Conservation (phyloP, 352 stramenopile genomes). For the Phytophthora colocasiae region DNA sequence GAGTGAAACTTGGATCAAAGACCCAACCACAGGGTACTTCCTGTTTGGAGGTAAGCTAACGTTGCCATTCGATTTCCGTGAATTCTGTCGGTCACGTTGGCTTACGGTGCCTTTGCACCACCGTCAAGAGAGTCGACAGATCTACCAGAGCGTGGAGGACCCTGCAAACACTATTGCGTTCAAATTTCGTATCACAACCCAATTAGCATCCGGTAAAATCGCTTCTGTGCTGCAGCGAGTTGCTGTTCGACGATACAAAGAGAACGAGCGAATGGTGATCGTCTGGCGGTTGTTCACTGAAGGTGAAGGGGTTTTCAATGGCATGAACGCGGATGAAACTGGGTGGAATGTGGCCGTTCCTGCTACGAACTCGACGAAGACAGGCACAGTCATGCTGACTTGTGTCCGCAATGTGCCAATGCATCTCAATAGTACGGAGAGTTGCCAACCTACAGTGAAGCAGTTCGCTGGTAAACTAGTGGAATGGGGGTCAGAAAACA, state of each 20-base stretch:
- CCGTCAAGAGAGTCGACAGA: slow-evolving; percentile 17
- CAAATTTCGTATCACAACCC: slow-evolving; percentile 25
- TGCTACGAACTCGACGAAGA: neutral
- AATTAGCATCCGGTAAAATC: slow-evolving; percentile 3
- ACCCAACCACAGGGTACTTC: slow-evolving; percentile 19
- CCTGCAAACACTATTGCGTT: slow-evolving; percentile 20
- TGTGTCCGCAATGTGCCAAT: slow-evolving; percentile 23
- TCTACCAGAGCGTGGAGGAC: slow-evolving; percentile 12
- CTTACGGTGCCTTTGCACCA: slow-evolving; percentile 10
- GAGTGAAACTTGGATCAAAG: slow-evolving; percentile 11
- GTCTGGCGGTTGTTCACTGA: slow-evolving; percentile 31
- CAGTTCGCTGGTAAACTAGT: slow-evolving; percentile 16
- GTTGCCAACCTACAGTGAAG: slow-evolving; percentile 1
- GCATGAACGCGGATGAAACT: slow-evolving; percentile 29
- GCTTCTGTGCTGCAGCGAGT: slow-evolving; percentile 27
- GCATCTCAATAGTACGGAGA: slow-evolving; percentile 12
- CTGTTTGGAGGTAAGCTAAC: slow-evolving; percentile 12
- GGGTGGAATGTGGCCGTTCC: slow-evolving; percentile 18
- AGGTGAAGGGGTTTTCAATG: slow-evolving; percentile 24
- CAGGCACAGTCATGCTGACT: slow-evolving; percentile 14
- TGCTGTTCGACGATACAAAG: slow-evolving; percentile 16
- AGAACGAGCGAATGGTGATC: slow-evolving; percentile 19
- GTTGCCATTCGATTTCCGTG: slow-evolving; percentile 13
- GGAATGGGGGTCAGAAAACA: slow-evolving; percentile 18
- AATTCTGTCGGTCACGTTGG: slow-evolving; percentile 10